Percentiles rank a stretch among this genome's conserved stretches.
These are phyloP conservation scores for Globisporangium splendens DNA, from an alignment of 352 stramenopile species.

Conservation along the genomic window DNA sequence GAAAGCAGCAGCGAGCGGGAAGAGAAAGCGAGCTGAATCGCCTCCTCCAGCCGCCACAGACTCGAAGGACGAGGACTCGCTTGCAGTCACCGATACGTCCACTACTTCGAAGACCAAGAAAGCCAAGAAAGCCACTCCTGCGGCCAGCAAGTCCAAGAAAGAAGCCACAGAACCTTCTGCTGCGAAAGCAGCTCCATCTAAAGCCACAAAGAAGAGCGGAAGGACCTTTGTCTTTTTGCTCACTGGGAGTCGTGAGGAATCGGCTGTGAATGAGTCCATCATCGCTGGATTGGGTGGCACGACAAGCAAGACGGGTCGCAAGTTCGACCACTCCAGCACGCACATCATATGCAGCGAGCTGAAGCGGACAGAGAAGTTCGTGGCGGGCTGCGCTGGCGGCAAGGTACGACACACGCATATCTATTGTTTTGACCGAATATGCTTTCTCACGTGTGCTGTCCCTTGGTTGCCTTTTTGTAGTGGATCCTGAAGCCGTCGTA, in stretches of 20 bases:
- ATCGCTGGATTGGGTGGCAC: slow-evolving; percentile 58
- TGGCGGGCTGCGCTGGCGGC: slow-evolving; percentile 71
- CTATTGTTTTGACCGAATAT: neutral
- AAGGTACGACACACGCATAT: slow-evolving; percentile 40
- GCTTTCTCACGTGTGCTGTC: slow-evolving; percentile 3
- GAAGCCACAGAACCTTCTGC: slow-evolving; percentile 7
- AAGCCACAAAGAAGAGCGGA: slow-evolving; percentile 5
- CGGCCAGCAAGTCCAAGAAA: slow-evolving; percentile 2
- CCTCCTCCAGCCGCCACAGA: neutral
- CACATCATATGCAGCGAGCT: slow-evolving; percentile 87
- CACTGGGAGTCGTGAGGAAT: slow-evolving; percentile 71
- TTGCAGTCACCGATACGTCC: neutral
- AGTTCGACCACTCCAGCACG: slow-evolving; percentile 68
- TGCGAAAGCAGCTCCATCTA: slow-evolving; percentile 19
- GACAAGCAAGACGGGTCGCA: slow-evolving; percentile 60
- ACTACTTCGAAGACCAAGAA: slow-evolving; percentile 4
- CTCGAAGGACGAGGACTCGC: neutral
- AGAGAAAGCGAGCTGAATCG: slow-evolving; percentile 13
- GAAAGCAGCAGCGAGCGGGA: slow-evolving; percentile 3
- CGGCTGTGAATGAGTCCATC: slow-evolving; percentile 70
- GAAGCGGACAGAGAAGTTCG: slow-evolving; percentile 86
- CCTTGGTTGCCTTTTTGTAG: slow-evolving; percentile 24
- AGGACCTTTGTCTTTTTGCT: slow-evolving; percentile 52
- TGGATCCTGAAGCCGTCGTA: slow-evolving; percentile 88
- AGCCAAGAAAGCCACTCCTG: neutral